Percentiles rank a stretch among this genome's conserved stretches.
phyloP scores from a whole-genome alignment of 305 asterid species.

The Caryopteris hybrid region DNA sequence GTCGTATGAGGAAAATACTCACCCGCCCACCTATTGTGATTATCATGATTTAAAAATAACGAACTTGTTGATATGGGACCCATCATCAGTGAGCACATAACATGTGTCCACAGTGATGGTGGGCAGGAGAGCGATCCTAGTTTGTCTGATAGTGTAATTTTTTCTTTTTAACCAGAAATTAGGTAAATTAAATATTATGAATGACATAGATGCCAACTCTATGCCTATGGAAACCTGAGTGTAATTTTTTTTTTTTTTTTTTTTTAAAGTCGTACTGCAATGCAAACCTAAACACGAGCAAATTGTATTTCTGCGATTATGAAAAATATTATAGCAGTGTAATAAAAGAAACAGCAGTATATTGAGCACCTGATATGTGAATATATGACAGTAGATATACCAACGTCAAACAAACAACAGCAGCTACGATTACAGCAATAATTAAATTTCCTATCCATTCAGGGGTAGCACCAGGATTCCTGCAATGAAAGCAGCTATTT shows the following conservation, averaged over 20 bases:
- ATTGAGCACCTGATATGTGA: conserved; percentile 79
- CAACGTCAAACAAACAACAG: conserved; percentile 62
- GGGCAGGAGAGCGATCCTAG: no score
- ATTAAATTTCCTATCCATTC: conserved; percentile 64
- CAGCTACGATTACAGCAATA: conserved; percentile 62
- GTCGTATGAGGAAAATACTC: no score
- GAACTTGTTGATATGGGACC: no score
- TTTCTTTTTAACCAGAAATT: background rate
- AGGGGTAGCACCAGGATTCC: conserved; percentile 84
- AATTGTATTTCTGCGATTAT: background rate
- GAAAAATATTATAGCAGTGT: background rate
- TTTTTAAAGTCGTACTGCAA: background rate
- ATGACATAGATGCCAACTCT: no score
- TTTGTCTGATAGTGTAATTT: no score
- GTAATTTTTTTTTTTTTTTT: no score
- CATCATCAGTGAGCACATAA: no score
- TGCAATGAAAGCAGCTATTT: conserved; percentile 32
- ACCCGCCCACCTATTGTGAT: no score
- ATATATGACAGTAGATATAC: conserved; percentile 83
- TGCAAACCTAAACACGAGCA: background rate
- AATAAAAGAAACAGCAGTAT: background rate
- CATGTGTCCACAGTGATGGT: no score
- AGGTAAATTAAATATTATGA: background rate
- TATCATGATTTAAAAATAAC: no score
- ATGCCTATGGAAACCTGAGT: no score